Evolutionary conservation across 257 asterid species (phyloP), one percentile per base, ranked within the genome.

Genomic region (Pogostemon cablin): DNA sequence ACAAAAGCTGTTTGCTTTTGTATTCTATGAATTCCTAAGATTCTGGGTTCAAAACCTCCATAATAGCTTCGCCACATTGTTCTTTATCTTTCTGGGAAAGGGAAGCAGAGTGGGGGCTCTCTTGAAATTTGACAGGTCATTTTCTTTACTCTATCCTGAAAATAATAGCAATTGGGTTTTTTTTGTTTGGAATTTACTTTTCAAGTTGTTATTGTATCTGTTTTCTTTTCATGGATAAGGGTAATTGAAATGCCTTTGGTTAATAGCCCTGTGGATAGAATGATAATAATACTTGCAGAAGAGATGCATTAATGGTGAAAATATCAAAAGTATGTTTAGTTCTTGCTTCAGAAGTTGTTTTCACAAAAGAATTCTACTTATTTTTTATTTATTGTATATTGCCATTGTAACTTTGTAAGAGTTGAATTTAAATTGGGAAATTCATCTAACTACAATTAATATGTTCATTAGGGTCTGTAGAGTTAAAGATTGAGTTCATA

Each of bases 1-100:
- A 67, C 52, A 70, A 68, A 72, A 52, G 50, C 73, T 61, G 71
- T 48, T 71, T 62, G 74, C 66, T 52, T 72, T 66, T 73, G 78
- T 41, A 47, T 43, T 9, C 74, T 72, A 75, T 38, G 73, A 81
- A 4, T 50, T 47, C 46, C 47, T 73, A 60, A 79, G 79, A 78
- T 78, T 75, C 72, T 67, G 74, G 73, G 57, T 67, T 11, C 38
- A 12, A 46, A 74, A 62, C 57, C 73, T 67, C 72, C 71, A 38
- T 43, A 50, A 67, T 77, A 76, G 68, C 63, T 58, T 37, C 54
- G 32, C 69, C 77, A 32, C 75, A 67, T 63, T 65, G 38, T 49
- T 39, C 44, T 57, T 32, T 7, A 62, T 55, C 66, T 75, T 67
- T 62, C 56, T 68, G 72, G 65, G 65, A 66, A 72, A 69, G 69